phyloP scores from a whole-genome alignment of 2,329 filamentous ascomycete genomes.

The Kalaharituber pfeilii region DNA sequence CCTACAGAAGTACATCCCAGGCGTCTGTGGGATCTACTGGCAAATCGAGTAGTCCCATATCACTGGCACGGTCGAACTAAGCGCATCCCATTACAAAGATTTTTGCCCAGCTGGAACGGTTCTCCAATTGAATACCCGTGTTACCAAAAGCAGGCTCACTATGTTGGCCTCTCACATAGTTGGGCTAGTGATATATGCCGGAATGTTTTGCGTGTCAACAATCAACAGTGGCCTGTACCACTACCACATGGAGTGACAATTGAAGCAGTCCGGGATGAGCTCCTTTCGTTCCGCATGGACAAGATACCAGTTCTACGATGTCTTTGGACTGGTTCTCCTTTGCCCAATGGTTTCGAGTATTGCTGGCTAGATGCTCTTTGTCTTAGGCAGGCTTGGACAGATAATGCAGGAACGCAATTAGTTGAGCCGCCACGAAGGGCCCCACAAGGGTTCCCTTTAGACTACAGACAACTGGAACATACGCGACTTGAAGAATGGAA shows the following conservation, averaged over 20 bases:
- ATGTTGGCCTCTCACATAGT: not conserved
- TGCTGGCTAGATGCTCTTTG: not conserved
- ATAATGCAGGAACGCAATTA: not conserved
- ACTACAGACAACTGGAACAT: not conserved
- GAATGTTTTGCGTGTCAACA: not conserved
- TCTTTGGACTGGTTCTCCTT: not conserved
- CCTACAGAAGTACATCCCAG: not conserved
- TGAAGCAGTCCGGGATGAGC: not conserved
- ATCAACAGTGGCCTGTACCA: not conserved
- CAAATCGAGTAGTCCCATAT: not conserved
- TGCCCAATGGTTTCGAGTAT: not conserved
- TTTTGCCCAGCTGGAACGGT: not conserved
- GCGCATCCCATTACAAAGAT: not conserved
- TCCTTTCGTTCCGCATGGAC: not conserved
- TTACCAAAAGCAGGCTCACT: not conserved
- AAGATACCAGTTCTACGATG: not conserved
- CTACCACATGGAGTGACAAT: not conserved
- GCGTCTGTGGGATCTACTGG: not conserved
- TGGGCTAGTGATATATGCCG: not conserved
- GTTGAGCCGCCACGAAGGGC: not conserved
- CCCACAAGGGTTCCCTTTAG: no score
- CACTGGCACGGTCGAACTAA: not conserved
- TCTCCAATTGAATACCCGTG: no score
- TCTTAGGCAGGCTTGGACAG: not conserved
- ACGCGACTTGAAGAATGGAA: not conserved